phyloP scores from a whole-genome alignment of 1,284 basidiomycete species.

The Tetrapyrgos nigripes region DNA sequence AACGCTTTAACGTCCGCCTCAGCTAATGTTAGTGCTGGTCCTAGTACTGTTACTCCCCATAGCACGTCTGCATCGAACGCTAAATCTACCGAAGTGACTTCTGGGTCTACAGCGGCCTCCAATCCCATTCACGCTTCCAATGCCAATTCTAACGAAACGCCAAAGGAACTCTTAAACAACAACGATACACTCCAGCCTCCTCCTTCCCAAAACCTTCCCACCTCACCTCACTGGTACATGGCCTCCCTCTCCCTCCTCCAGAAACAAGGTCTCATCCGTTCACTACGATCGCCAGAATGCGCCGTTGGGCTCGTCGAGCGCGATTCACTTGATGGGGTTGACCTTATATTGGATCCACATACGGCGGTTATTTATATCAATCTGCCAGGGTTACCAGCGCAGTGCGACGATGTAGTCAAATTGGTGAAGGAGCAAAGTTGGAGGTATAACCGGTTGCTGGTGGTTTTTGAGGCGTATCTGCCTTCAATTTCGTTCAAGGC shows the following conservation, averaged over 20 bases:
- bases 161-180: conserved; percentile 57
- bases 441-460: conserved; percentile 58
- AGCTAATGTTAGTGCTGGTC: too few relatives aligned
- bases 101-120: background rate
- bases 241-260: conserved; percentile 72
- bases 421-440: conserved; percentile 58
- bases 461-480: conserved; percentile 73
- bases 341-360: conserved; percentile 64
- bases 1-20: conserved; percentile 14
- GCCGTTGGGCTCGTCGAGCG: conserved; percentile 67
- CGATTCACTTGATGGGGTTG: conserved; percentile 55
- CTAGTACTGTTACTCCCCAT: conserved; percentile 15
- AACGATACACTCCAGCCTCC: conserved; percentile 55
- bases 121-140: background rate
- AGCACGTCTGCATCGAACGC: conserved; percentile 8
- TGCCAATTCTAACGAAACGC: conserved; percentile 26
- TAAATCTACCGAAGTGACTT: conserved; percentile 2
- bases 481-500: conserved; percentile 40
- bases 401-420: conserved; percentile 47
- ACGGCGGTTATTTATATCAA: conserved; percentile 62
- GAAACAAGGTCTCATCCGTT: conserved; percentile 61
- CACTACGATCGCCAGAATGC: conserved; percentile 50
- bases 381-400: conserved; percentile 61
- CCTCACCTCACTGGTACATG: conserved; percentile 65
- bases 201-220: conserved; percentile 35